phyloP scores from a whole-genome alignment of 768 basidiomycete species.

The Trametes coccinea region DNA sequence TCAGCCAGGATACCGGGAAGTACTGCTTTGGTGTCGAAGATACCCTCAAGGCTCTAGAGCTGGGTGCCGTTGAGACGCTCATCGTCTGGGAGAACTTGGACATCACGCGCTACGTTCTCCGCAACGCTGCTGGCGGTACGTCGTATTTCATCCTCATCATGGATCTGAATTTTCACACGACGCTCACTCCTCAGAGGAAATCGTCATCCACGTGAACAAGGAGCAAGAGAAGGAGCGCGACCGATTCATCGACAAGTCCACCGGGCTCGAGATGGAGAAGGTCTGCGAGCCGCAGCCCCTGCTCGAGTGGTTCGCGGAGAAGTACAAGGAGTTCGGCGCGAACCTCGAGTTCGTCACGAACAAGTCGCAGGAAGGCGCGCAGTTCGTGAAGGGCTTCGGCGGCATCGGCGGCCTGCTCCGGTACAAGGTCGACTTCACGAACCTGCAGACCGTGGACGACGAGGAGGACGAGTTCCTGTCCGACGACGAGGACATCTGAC shows the following conservation, averaged over 20 bases:
- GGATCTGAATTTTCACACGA: neutral
- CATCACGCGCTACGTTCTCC: constrained; percentile 81
- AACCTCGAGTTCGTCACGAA: constrained; percentile 96
- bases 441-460: constrained; percentile 72
- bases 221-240: constrained; percentile 92
- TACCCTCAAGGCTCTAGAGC: constrained; percentile 92
- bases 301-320: constrained; percentile 98
- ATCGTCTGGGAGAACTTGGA: constrained; percentile 99
- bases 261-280: constrained; percentile 95
- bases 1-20: constrained; percentile 93
- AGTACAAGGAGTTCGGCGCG: constrained; percentile 97
- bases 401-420: constrained; percentile 94
- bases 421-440: constrained; percentile 97
- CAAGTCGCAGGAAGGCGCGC: constrained; percentile 94
- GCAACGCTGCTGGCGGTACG: constrained; percentile 89
- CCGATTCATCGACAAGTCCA: constrained; percentile 94
- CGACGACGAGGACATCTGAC: constrained; percentile 82
- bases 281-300: constrained; percentile 76
- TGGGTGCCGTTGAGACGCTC: constrained; percentile 95
- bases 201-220: constrained; percentile 73
- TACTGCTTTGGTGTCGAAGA: constrained; percentile 99
- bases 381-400: constrained; percentile 98
- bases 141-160: neutral
- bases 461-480: constrained; percentile 86
- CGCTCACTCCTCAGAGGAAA: constrained; percentile 61